Base-by-base conservation (phyloP, 1,284 basidiomycete species). In the Rhodotorula sp. region DNA sequence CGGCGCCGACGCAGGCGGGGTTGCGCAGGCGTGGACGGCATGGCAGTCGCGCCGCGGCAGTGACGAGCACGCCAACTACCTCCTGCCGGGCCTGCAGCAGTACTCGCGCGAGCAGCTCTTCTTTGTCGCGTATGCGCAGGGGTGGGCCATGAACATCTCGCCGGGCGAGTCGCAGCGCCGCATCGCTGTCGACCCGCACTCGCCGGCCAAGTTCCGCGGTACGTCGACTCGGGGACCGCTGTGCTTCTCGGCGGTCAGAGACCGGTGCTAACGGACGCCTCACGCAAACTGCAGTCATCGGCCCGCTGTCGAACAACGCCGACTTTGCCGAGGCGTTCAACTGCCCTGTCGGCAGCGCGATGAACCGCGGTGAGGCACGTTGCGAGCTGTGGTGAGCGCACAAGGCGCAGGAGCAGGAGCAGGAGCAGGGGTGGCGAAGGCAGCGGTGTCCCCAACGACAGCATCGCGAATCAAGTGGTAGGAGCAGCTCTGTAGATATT, bases 151-250 rank as follows among this genome's bases (percentile, higher is more conserved):
- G 77, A 87, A 86, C 72, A 88, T 90, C 81, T 90, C 88, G 74
- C 86, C 89, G n/a, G 88, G 87, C 25, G 77, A 78, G 66, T 87
- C 89, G n/a, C 88, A 94, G 42, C 88, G 88, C 73, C 87, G 90
- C 44, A 87, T 96, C 56, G 53, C 72, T 41, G 89, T 91, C 7
- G 93, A 97, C 79, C 92, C 93, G 34, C 94, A 96, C 80, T 92
- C 91, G 53, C 62, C 62, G 19, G 44, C 62, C 10, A 45, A 45
- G 25, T 63, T 55, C 62, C 62, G 62, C 23, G 25, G 44, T 42
- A 21, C 53, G 49, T 60, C 14, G 34, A 34, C 34, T 34, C 34
- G 34, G 34, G 34, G 34, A 34, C 5, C 5, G 34, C 34, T 34
- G 34, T 17, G 5, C 23, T 45, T 21, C 55, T 34, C 58, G 58